Base-by-base conservation (phyloP, 768 basidiomycete species). In the Tremella yokohamensis region DNA sequence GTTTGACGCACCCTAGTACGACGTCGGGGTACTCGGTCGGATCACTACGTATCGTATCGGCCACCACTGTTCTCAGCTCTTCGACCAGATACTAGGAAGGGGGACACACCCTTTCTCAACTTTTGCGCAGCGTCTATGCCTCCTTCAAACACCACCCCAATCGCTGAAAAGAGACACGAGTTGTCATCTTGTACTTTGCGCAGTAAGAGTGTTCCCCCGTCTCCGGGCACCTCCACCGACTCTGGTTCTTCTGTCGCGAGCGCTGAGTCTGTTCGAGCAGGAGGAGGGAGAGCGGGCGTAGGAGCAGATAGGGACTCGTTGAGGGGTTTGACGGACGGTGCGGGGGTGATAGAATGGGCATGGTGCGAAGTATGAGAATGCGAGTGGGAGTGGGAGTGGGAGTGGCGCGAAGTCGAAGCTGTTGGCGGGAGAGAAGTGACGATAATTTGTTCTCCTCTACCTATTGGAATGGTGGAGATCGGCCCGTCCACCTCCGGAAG, bases 111-210 rank as follows among this genome's bases (percentile, higher is more conserved):
- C 77, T 88, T 81, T 40, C 93, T 83, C 70, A 96, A 82, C 60
- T 80, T 77, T 22, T 80, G 79, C 1, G 87, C 87, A 58, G 85
- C 85, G n/a, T 81, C 76, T 12, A 87, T 85, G 57, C 84, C 84
- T 68, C 93, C 90, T 70, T 87, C 85, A 67, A 97, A 93, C 1
- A 94, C 80, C 40, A 94, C 79, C 15, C 88, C 89, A 45, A 90
- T 80, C 2, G 91, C 85, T 2, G 87, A 87, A 79, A 97, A 98
- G 26, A 98, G 79, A 75, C 94, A 98, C 1, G 90, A 88, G 69
- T 98, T 98, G 78, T 98, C 94, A 69, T 98, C 94, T n/a, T 92
- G 93, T 16, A 94, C 90, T 55, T 91, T 81, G 84, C 88, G 62
- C 38, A 61, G 47, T 34, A 61, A 37, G n/a, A 67, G 49, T 40